Conservation (phyloP, 2,329 filamentous ascomycete genomes). For the Ploettnerulaceae sp. region DNA sequence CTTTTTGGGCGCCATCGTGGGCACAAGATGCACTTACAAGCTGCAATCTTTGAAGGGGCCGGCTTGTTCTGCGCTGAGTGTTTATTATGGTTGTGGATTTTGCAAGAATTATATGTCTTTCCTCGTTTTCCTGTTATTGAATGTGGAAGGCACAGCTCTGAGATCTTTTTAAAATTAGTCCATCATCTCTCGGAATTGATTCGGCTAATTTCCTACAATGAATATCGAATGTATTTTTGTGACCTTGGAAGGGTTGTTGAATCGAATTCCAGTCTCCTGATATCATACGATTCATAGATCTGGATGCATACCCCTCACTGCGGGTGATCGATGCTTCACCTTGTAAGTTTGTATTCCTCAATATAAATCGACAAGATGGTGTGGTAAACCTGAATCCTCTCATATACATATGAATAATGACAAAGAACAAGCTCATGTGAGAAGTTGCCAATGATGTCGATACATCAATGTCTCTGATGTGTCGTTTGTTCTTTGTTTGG, state of each 20-base stretch:
- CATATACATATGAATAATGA: background rate
- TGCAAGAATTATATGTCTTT: background rate
- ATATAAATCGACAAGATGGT: background rate
- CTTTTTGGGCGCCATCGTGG: conserved; percentile 19
- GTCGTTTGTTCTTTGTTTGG: conserved; percentile 6
- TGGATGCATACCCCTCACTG: conserved; percentile 2
- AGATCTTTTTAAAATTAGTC: too few relatives aligned
- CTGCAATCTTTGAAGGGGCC: conserved; percentile 1
- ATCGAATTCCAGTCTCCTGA: background rate
- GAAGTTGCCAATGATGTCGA: conserved; percentile 3
- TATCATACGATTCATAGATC: conserved; percentile 6
- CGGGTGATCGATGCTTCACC: background rate
- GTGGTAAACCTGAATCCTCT: background rate
- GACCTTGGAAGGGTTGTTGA: too few relatives aligned
- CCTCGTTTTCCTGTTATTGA: background rate
- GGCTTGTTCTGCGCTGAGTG: too few relatives aligned
- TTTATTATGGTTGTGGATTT: background rate
- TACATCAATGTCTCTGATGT: background rate
- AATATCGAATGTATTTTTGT: too few relatives aligned
- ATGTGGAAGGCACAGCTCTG: background rate
- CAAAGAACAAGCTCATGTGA: conserved; percentile 7
- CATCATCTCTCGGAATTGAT: too few relatives aligned
- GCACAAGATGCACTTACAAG: conserved; percentile 2
- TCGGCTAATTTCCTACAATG: too few relatives aligned
- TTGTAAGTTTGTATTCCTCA: background rate